phyloP scores from a whole-genome alignment of 192 early-diverging fungal species.

The Glomus cerebriforme region DNA sequence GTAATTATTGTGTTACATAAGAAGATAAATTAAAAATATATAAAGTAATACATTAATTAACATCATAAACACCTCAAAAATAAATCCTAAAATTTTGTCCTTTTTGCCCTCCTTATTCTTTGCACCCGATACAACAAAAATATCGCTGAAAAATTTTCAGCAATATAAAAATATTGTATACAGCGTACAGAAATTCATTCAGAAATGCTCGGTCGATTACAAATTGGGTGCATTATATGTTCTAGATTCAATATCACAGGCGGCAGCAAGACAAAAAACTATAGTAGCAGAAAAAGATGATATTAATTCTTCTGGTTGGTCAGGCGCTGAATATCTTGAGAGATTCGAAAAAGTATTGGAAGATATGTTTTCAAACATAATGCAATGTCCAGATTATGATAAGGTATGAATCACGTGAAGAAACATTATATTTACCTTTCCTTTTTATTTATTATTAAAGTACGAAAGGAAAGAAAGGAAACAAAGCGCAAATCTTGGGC shows the following conservation, averaged over 20 bases:
- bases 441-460: background rate
- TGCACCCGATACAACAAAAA: background rate
- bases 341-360: constrained; percentile 47
- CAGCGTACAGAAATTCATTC: constrained; percentile 54
- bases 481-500: background rate
- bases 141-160: constrained; percentile 34
- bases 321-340: constrained; percentile 42
- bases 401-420: constrained; percentile 42
- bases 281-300: constrained; percentile 35
- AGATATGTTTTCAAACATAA: constrained; percentile 44
- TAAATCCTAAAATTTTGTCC: background rate
- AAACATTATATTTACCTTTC: background rate
- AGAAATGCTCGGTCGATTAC: constrained; percentile 53
- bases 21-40: background rate
- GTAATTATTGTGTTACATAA: background rate
- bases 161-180: constrained; percentile 57
- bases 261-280: constrained; percentile 43
- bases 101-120: background rate
- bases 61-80: constrained; percentile 5
- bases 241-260: constrained; percentile 58
- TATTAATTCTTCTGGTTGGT: constrained; percentile 24
- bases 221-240: constrained; percentile 64
- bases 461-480: background rate
- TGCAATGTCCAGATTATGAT: constrained; percentile 45
- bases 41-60: background rate